A percentile compares a stretch with the other conserved stretches of the same genome.
These are phyloP conservation scores for Alternaria atra DNA, from an alignment of 2,329 filamentous ascomycete genomes.

Conservation along the genomic window DNA sequence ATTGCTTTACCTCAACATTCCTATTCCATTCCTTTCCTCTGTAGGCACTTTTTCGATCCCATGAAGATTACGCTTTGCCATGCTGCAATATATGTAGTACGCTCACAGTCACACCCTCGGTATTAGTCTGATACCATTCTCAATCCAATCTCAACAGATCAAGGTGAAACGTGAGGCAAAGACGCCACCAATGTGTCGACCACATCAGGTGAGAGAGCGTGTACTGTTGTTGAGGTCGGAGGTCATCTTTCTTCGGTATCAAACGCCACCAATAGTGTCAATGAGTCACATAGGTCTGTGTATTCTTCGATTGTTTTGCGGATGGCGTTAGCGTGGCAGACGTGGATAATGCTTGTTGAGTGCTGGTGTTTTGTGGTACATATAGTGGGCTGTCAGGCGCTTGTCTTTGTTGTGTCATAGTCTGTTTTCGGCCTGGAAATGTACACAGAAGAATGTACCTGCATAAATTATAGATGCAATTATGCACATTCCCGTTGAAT, in stretches of 20 bases:
- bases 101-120: conserved; percentile 1
- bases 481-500: not conserved
- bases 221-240: not conserved
- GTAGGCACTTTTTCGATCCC: not conserved
- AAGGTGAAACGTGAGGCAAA: conserved; percentile 3
- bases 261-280: not conserved
- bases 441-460: conserved; percentile 1
- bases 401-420: not conserved
- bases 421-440: not conserved
- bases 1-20: not conserved
- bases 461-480: not conserved
- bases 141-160: not conserved
- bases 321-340: not conserved
- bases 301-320: not conserved
- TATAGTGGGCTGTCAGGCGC: not conserved
- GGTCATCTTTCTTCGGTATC: not conserved
- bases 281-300: not conserved
- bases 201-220: not conserved
- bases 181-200: conserved; percentile 1
- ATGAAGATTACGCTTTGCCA: not conserved
- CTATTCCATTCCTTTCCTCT: not conserved
- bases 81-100: not conserved
- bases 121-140: not conserved
- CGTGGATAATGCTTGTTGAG: conserved; percentile 3
- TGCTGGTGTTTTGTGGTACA: not conserved